Evolutionary conservation across 176 grass and related monocot genomes (phyloP).

Genomic region (Bonia amplexicaulis): DNA sequence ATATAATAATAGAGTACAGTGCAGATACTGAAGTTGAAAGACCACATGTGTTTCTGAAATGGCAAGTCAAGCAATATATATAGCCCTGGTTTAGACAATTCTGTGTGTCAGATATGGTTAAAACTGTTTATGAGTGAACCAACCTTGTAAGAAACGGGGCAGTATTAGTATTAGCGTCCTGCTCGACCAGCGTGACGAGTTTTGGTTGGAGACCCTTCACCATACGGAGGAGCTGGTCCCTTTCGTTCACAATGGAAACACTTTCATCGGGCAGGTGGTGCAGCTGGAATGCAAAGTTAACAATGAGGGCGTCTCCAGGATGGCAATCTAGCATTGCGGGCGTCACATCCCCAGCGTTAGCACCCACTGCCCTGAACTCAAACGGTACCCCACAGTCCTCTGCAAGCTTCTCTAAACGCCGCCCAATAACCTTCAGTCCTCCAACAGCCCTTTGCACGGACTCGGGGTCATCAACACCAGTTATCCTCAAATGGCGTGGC

Average conservation of each 20-base stretch:
- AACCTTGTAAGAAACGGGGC: conserved; percentile 65
- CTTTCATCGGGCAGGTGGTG: conserved; percentile 87
- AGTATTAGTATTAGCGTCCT: conserved; percentile 75
- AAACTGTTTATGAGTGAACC: not conserved
- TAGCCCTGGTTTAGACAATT: not conserved
- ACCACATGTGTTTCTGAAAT: not conserved
- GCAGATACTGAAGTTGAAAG: not conserved
- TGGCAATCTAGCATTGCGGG: conserved; percentile 55
- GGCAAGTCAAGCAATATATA: not conserved
- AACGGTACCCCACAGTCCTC: conserved; percentile 55
- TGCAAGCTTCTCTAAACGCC: conserved; percentile 56
- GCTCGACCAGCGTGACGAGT: conserved; percentile 68
- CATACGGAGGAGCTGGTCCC: conserved; percentile 73
- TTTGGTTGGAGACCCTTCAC: conserved; percentile 72
- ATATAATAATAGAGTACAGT: not conserved
- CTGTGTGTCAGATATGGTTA: not conserved
- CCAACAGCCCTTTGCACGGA: conserved; percentile 65
- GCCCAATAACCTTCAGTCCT: conserved; percentile 61
- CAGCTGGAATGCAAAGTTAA: conserved; percentile 79
- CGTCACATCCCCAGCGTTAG: conserved; percentile 43
- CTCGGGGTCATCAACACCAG: conserved; percentile 75
- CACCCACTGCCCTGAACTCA: conserved; percentile 58
- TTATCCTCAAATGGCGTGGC: conserved; percentile 51
- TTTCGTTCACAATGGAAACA: conserved; percentile 65
- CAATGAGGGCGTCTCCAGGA: conserved; percentile 51